phyloP scores from a whole-genome alignment of 2,329 filamentous ascomycete genomes.

The Xylariaceae sp. region DNA sequence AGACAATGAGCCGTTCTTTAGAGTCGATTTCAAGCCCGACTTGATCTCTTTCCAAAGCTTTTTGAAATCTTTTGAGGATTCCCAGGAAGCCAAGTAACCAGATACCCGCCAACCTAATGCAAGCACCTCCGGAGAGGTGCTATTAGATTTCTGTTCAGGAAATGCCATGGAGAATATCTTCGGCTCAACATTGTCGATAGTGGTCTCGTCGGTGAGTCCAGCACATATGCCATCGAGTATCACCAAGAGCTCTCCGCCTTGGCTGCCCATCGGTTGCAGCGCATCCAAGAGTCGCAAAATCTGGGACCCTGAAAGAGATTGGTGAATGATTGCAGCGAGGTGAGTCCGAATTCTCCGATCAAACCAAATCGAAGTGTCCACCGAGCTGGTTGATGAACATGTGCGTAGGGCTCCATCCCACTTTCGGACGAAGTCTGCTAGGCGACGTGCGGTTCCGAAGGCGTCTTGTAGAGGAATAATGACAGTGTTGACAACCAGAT shows the following conservation, averaged over 20 bases:
- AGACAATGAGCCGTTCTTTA: slow-evolving; percentile 22
- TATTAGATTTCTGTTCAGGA: slow-evolving; percentile 18
- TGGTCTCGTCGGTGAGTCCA: slow-evolving; percentile 33
- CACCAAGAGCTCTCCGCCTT: slow-evolving; percentile 30
- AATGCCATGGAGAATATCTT: slow-evolving; percentile 33
- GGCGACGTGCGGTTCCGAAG: slow-evolving; percentile 38
- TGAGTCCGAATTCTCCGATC: slow-evolving; percentile 24
- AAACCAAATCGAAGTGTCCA: slow-evolving; percentile 26
- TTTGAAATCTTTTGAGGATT: slow-evolving; percentile 20
- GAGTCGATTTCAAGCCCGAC: slow-evolving; percentile 20
- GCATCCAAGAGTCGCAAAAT: slow-evolving; percentile 34
- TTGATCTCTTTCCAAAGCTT: slow-evolving; percentile 26
- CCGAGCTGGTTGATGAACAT: slow-evolving; percentile 4
- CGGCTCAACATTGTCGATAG: slow-evolving; percentile 29
- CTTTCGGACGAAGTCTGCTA: slow-evolving; percentile 36
- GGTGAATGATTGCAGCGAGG: slow-evolving; percentile 31
- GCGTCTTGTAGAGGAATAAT: slow-evolving; percentile 38
- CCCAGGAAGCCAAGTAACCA: slow-evolving; percentile 26
- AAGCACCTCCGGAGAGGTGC: slow-evolving; percentile 21
- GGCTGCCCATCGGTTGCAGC: slow-evolving; percentile 24
- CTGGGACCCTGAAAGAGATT: slow-evolving; percentile 35
- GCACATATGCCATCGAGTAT: slow-evolving; percentile 37
- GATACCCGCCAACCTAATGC: slow-evolving; percentile 30
- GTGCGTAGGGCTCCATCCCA: slow-evolving; percentile 33
- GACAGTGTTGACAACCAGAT: slow-evolving; percentile 31